Evolutionary conservation across 768 basidiomycete genomes (phyloP).

Genomic region (Lactarius quietus): DNA sequence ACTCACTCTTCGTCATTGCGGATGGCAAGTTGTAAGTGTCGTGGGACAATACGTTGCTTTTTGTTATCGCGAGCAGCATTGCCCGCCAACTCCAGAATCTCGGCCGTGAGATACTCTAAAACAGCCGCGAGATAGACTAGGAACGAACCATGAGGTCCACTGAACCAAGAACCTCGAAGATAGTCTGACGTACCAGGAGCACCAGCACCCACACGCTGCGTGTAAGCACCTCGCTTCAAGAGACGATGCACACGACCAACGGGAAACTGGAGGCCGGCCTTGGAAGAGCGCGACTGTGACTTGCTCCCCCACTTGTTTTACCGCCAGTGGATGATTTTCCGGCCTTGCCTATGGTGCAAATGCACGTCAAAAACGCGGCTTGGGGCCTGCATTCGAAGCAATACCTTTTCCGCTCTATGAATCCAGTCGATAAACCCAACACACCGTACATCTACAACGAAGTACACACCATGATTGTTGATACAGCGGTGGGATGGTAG

Average conservation of each 20-base stretch:
- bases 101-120: slow-evolving; percentile 87
- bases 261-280: no score
- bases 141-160: background rate
- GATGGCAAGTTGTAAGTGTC: slow-evolving; percentile 89
- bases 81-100: slow-evolving; percentile 89
- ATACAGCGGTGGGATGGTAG: slow-evolving; percentile 11
- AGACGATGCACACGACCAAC: no score
- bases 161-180: no score
- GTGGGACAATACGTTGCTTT: slow-evolving; percentile 91
- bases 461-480: slow-evolving; percentile 17
- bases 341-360: slow-evolving; percentile 29
- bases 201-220: no score
- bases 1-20: slow-evolving; percentile 86
- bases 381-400: no score
- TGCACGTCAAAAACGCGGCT: background rate
- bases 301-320: no score
- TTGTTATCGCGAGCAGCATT: slow-evolving; percentile 80
- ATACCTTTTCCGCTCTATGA: slow-evolving; percentile 26
- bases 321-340: no score
- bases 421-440: slow-evolving; percentile 1
- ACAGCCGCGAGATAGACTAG: slow-evolving; percentile 85
- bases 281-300: no score
- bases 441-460: background rate
- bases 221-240: no score
- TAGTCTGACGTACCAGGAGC: no score